Evolutionary conservation across 2,329 filamentous ascomycete genomes (phyloP).

Genomic region (Sporothrix sp.): DNA sequence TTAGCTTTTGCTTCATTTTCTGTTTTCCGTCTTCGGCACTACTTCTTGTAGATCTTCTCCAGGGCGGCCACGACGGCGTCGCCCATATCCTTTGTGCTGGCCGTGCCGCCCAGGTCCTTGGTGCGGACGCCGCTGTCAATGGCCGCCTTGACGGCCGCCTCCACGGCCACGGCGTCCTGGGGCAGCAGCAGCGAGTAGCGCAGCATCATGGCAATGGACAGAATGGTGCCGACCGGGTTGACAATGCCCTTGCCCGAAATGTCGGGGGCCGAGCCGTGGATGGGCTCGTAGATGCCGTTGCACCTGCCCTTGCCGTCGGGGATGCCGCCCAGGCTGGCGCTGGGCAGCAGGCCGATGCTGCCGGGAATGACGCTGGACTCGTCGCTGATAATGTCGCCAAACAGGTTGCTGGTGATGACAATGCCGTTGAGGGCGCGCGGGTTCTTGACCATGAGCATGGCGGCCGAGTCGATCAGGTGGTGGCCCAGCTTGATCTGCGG

Average conservation of each 20-base stretch:
- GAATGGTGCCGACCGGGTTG: conserved; percentile 83
- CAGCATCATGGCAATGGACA: conserved; percentile 92
- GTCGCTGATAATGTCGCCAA: conserved; percentile 92
- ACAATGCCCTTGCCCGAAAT: conserved; percentile 88
- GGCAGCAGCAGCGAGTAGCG: conserved; percentile 80
- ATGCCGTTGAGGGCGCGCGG: conserved; percentile 80
- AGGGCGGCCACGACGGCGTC: conserved; percentile 73
- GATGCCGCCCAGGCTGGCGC: conserved; percentile 75
- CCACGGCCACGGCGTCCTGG: conserved; percentile 66
- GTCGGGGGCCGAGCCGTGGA: conserved; percentile 89
- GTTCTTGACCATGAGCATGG: conserved; percentile 96
- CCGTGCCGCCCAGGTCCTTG: conserved; percentile 71
- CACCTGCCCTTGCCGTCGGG: conserved; percentile 76
- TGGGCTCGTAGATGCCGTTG: conserved; percentile 96
- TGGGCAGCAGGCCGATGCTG: conserved; percentile 77
- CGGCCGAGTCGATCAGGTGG: conserved; percentile 91
- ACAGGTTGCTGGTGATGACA: conserved; percentile 85
- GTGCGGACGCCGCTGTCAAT: conserved; percentile 74
- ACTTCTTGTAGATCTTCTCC: conserved; percentile 50
- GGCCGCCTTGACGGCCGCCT: conserved; percentile 68
- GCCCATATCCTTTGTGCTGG: conserved; percentile 63
- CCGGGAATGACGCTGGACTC: conserved; percentile 93
- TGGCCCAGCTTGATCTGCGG: conserved; percentile 75
- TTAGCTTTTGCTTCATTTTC: not conserved
- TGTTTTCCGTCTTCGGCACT: conserved; percentile 11